Percentiles rank a stretch among this genome's conserved stretches.
These are phyloP conservation scores for Apiotrichum domesticum DNA, from an alignment of 1,284 basidiomycete genomes.

Conservation along the genomic window DNA sequence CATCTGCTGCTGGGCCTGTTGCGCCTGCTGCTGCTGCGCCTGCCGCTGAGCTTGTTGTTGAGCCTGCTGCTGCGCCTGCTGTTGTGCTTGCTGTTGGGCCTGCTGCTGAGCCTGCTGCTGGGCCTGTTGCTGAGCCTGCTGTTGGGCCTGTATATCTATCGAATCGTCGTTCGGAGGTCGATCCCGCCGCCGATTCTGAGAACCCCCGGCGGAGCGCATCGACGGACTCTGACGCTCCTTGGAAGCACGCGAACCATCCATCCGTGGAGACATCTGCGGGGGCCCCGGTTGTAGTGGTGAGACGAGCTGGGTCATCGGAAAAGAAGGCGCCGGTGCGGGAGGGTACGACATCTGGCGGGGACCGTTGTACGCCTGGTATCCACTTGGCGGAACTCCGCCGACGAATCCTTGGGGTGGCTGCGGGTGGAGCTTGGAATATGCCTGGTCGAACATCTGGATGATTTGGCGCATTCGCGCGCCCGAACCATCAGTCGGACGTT, in stretches of 20 bases:
- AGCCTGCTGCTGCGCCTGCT: background rate
- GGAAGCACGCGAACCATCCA: background rate
- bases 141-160: background rate
- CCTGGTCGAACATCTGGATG: conserved; percentile 7
- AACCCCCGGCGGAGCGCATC: background rate
- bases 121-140: background rate
- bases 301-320: background rate
- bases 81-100: background rate
- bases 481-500: conserved; percentile 2
- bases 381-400: background rate
- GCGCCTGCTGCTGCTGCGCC: conserved; percentile 1
- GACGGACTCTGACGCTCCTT: background rate
- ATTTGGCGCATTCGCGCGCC: conserved; percentile 5
- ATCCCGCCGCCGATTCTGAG: background rate
- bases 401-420: background rate
- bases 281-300: background rate
- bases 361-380: background rate
- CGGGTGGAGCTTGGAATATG: background rate
- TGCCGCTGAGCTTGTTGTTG: background rate
- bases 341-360: background rate
- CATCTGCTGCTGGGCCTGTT: background rate
- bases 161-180: background rate
- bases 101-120: background rate
- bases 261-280: background rate
- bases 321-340: background rate